Evolutionary conservation across 257 asterid species (phyloP).

Genomic region (Gynochthodes officinalis): DNA sequence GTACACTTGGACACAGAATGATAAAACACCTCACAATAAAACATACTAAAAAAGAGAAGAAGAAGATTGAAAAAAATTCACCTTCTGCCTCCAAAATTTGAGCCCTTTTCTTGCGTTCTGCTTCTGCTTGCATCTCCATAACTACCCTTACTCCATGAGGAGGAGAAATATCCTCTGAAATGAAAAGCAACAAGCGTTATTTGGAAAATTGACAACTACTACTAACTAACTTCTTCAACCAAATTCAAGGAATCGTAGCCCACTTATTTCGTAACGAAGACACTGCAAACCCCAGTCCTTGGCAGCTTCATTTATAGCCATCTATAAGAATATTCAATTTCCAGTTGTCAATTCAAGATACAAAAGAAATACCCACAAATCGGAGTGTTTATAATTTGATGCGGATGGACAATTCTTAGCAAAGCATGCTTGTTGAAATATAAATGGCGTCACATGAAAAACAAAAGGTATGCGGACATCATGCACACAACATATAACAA

Average conservation of each 20-base stretch:
- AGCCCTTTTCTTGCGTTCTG: slow-evolving; percentile 94
- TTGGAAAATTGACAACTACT: neutral
- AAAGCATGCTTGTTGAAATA: no score
- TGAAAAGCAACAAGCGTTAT: neutral
- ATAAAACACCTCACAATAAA: neutral
- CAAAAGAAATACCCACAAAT: neutral
- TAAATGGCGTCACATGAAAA: no score
- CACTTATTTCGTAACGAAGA: slow-evolving; percentile 94
- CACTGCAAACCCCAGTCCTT: slow-evolving; percentile 84
- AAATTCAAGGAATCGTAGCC: slow-evolving; percentile 25
- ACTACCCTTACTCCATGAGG: slow-evolving; percentile 86
- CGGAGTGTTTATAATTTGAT: neutral
- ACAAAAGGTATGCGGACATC: no score
- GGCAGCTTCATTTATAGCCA: slow-evolving; percentile 84
- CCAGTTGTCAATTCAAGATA: slow-evolving; percentile 6
- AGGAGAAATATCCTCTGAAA: slow-evolving; percentile 87
- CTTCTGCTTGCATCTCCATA: slow-evolving; percentile 99
- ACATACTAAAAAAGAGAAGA: slow-evolving; percentile 6
- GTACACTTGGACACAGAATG: neutral
- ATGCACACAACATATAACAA: no score
- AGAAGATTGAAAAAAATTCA: slow-evolving; percentile 10
- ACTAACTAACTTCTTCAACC: neutral
- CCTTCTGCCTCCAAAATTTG: slow-evolving; percentile 94
- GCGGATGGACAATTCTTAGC: neutral
- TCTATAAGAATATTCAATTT: slow-evolving; percentile 37